Percentiles rank a stretch among this genome's conserved stretches.
These are phyloP conservation scores for Penicillium sp. DNA, from an alignment of 2,329 filamentous ascomycete species.

Conservation along the genomic window DNA sequence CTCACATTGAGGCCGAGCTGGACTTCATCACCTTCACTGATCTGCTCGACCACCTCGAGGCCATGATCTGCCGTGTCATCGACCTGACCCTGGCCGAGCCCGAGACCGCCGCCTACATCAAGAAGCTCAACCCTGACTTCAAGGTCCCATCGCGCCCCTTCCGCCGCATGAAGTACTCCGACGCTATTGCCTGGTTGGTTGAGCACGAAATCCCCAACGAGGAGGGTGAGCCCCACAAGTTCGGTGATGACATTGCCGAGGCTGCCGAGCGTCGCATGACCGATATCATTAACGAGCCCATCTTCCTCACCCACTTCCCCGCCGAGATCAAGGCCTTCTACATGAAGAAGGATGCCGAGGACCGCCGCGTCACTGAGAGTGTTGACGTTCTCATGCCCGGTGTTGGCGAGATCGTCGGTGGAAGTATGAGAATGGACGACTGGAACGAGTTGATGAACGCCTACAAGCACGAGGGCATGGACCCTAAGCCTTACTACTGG, in stretches of 20 bases:
- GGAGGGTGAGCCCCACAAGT: conserved; percentile 83
- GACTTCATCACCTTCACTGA: conserved; percentile 95
- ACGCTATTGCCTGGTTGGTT: conserved; percentile 91
- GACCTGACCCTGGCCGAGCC: conserved; percentile 74
- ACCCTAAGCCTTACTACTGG: conserved; percentile 90
- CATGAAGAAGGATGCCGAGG: conserved; percentile 85
- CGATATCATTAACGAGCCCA: conserved; percentile 90
- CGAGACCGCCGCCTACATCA: conserved; percentile 69
- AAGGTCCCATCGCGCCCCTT: conserved; percentile 80
- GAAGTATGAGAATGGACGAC: conserved; percentile 92
- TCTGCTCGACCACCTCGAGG: conserved; percentile 82
- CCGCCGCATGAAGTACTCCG: conserved; percentile 89
- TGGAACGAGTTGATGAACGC: conserved; percentile 86
- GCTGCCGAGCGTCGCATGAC: conserved; percentile 97
- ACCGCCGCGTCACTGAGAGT: conserved; percentile 84
- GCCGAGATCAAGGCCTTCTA: conserved; percentile 98
- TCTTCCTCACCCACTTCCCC: conserved; percentile 97
- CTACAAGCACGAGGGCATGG: conserved; percentile 84
- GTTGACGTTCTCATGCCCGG: conserved; percentile 89
- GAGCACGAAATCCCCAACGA: conserved; percentile 92
- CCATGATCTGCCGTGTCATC: conserved; percentile 83
- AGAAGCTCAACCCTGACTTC: conserved; percentile 90
- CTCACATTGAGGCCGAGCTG: conserved; percentile 92
- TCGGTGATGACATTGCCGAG: conserved; percentile 97
- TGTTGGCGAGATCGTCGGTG: conserved; percentile 95